A percentile compares a stretch with the other conserved stretches of the same genome.
phyloP scores from a whole-genome alignment of 2,329 filamentous ascomycete genomes.

The Metarhizium robertsii region DNA sequence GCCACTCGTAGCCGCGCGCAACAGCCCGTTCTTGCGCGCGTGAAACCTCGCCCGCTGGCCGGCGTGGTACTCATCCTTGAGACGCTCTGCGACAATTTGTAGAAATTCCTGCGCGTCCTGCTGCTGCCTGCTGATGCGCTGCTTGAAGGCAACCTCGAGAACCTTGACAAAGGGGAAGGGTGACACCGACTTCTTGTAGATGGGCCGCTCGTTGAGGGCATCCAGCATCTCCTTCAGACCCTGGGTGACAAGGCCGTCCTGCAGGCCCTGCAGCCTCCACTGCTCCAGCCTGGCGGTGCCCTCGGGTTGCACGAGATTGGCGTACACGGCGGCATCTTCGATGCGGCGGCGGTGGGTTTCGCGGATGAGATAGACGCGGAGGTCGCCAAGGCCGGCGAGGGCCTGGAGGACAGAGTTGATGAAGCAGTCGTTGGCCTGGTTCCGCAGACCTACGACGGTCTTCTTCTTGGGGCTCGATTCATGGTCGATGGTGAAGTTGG shows the following conservation, averaged over 20 bases:
- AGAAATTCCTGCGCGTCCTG: constrained; percentile 97
- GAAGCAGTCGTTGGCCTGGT: constrained; percentile 91
- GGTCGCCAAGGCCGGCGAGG: constrained; percentile 78
- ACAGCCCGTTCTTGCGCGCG: constrained; percentile 29
- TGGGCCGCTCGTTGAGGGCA: constrained; percentile 82
- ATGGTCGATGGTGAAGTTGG: constrained; percentile 91
- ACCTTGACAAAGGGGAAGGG: constrained; percentile 75
- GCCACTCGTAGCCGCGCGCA: constrained; percentile 7
- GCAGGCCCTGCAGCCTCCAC: constrained; percentile 59
- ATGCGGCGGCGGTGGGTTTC: constrained; percentile 79
- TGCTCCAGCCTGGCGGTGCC: constrained; percentile 33
- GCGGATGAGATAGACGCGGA: constrained; percentile 84
- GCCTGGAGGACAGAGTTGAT: constrained; percentile 96
- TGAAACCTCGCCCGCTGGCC: constrained; percentile 62
- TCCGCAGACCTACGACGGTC: constrained; percentile 78
- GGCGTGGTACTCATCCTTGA: constrained; percentile 91
- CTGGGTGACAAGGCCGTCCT: constrained; percentile 73
- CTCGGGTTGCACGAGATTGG: constrained; percentile 45
- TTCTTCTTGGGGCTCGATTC: constrained; percentile 68
- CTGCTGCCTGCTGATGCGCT: constrained; percentile 86
- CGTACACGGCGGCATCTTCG: constrained; percentile 69
- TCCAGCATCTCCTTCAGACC: constrained; percentile 91
- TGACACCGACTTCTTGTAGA: constrained; percentile 88
- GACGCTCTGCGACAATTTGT: constrained; percentile 82
- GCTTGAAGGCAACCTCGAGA: constrained; percentile 77